Conservation (phyloP, 257 asterid species). For the Salvia hispanica region DNA sequence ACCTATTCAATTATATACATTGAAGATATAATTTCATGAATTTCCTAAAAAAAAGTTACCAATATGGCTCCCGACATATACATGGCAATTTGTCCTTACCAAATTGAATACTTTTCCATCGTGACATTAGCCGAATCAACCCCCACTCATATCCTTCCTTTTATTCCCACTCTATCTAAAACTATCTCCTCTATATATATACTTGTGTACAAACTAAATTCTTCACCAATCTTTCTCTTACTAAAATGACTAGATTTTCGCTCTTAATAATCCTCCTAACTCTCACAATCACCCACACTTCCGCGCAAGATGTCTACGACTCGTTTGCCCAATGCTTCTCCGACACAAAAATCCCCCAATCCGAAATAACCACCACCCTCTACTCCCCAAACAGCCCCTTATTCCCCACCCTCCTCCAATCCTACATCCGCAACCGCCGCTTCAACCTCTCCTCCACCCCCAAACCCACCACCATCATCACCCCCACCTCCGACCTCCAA, state of each 20-base stretch:
- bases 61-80: background rate
- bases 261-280: constrained; percentile 20
- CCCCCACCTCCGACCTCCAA: constrained; percentile 46
- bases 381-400: constrained; percentile 45
- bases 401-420: constrained; percentile 38
- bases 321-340: constrained; percentile 39
- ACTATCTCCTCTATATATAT: no score
- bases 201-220: background rate
- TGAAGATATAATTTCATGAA: no score
- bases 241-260: constrained; percentile 25
- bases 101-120: background rate
- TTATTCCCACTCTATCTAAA: background rate
- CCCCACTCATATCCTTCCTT: background rate
- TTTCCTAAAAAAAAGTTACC: background rate
- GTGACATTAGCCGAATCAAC: constrained; percentile 28
- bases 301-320: constrained; percentile 28
- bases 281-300: background rate
- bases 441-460: constrained; percentile 52
- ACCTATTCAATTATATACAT: no score
- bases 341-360: constrained; percentile 25
- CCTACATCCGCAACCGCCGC: constrained; percentile 53
- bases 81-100: background rate
- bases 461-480: constrained; percentile 41
- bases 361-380: constrained; percentile 34
- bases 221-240: background rate